Base-by-base conservation (phyloP, 768 basidiomycete genomes). In the Russula vinacea region DNA sequence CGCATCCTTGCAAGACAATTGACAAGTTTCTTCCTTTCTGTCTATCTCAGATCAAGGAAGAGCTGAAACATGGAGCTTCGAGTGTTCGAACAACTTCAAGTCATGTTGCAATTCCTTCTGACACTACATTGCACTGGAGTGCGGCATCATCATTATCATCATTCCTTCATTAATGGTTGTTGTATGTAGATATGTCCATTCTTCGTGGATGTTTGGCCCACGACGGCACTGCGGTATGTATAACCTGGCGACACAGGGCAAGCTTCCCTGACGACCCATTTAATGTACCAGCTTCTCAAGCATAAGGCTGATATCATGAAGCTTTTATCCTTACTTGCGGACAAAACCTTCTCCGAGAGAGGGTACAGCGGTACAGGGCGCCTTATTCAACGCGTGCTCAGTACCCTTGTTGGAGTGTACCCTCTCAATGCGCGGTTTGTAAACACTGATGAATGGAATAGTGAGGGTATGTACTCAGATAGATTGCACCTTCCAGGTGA, bases 121-220 rank as follows among this genome's bases (percentile, higher is more conserved):
- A 93, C 69, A 92, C 91, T 7, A 93, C 92, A 8, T 78, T 98
- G 58, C 94, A 97, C 73, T 97, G 94, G 91, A 94, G 92, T 92
- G 70, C 76, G 64, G n/a, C 14, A 42, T n/a, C 42, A 22, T 51
- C 24, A 86, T 70, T 42, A 10, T 61, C 26, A 58, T 55, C 37
- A 55, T 55, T 37, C 47, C 60, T 51, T 50, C 13, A 39, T 59
- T 33, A 33, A 47, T 29, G 24, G 44, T 51, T 51, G n/a, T 40
- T 37, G n/a, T 55, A 9, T 44, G 35, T 67, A 92, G 91, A 93
- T 74, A 80, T 94, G 74, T 80, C 87, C 7, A 89, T 96, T 45
- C 78, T 96, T 26, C 84, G 90, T 50, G 93, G 91, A 50, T 89
- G 88, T 68, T 80, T 94, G 56, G 90, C 88, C 3, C 87, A 88